Base-by-base conservation (phyloP, 2,329 filamentous ascomycete species). In the Lecanicillium sp. region DNA sequence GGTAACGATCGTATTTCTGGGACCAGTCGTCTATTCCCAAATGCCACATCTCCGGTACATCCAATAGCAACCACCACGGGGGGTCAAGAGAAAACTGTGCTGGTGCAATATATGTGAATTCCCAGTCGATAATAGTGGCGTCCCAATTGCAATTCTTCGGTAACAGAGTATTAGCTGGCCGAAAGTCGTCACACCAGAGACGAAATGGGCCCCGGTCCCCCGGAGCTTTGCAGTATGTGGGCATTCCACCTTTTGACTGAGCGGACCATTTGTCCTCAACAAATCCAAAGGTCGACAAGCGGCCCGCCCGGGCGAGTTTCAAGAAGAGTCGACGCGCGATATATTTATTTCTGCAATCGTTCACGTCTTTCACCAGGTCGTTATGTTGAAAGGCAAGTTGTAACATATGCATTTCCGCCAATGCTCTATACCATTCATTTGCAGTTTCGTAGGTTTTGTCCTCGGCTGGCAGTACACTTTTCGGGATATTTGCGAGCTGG, bases 371-470 rank as follows among this genome's bases (percentile, higher is more conserved):
- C 6, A 62, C 47, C 2, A 55, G 38, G 33, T 62, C 53, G 38
- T 64, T 64, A 28, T 56, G 56, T 43, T 65, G 58, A 31, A 57
- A 58, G n/a, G 49, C 27, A 8, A 63, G 43, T 40, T 58, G 55
- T 9, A 43, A 45, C 14, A 67, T 39, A 25, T 68, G 57, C 41
- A 63, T 48, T 9, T 65, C 52, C 8, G 64, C 57, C 7, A 68
- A 48, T 3, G 46, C 50, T 6, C 39, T 33, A 34, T 60, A 63
- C 52, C 61, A 67, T 7, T 60, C 56, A 20, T 59, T 56, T 2
- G 59, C 51, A 17, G 41, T 51, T 4, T 19, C 4, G 13, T 51
- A 57, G 0, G 48, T 56, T 5, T 41, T 46, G 16, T 16, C 19
- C 32, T 51, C 29, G 3, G 47, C 13, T 1, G 53, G 52, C 3